These are phyloP conservation scores for Cinnamomum chago DNA, from an alignment of 164 flowering plant species.

Conservation along the genomic window DNA sequence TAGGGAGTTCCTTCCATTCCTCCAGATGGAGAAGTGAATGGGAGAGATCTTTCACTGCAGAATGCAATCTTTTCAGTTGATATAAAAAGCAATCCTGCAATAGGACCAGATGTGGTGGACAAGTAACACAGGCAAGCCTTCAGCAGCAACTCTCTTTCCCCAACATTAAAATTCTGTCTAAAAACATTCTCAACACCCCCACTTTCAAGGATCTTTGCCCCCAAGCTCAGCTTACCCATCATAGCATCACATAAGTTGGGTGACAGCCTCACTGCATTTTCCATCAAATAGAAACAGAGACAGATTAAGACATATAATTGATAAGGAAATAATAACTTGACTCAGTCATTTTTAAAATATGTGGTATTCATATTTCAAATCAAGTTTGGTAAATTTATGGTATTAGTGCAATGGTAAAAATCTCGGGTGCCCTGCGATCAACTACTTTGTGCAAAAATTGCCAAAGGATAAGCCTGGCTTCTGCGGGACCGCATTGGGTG, in stretches of 20 bases:
- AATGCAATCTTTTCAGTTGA: conserved; percentile 42
- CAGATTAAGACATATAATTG: no score
- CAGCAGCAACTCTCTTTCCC: conserved; percentile 39
- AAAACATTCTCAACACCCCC: conserved; percentile 44
- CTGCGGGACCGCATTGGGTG: no score
- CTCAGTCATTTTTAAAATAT: neutral
- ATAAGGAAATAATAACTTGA: neutral
- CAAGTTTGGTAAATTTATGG: neutral
- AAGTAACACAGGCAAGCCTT: conserved; percentile 48
- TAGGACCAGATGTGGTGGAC: conserved; percentile 56
- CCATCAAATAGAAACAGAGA: neutral
- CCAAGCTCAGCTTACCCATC: conserved; percentile 45
- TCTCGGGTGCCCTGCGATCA: no score
- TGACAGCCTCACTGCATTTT: conserved; percentile 38
- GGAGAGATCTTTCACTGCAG: conserved; percentile 46
- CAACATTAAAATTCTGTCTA: conserved; percentile 27
- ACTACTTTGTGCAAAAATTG: no score
- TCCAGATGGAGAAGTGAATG: conserved; percentile 27
- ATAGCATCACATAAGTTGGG: conserved; percentile 40
- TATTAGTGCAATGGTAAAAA: no score
- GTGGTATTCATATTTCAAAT: neutral
- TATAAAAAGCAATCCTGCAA: conserved; percentile 49
- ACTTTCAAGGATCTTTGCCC: conserved; percentile 35
- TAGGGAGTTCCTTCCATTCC: neutral
- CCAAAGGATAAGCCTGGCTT: neutral